Evolutionary conservation across 1,284 basidiomycete genomes (phyloP).

Genomic region (Hemileia vastatrix): DNA sequence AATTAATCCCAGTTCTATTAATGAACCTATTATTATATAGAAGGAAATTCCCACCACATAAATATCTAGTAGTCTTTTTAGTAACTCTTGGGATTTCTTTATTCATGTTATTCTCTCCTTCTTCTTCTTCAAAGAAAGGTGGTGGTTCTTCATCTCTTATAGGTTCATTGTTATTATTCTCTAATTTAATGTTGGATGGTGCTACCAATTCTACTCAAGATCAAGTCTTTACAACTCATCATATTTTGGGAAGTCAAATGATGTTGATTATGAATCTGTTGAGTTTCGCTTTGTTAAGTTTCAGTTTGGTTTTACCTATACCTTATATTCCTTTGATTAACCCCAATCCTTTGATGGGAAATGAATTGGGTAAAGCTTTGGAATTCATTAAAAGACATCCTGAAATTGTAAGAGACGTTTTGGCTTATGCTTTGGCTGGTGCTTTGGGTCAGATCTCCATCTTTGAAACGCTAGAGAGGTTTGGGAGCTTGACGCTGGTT

Average conservation of each 20-base stretch:
- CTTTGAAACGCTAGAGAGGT: conserved; percentile 84
- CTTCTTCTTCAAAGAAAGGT: too few species aligned
- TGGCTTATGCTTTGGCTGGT: conserved; percentile 78
- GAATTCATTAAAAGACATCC: conserved; percentile 71
- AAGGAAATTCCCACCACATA: too few species aligned
- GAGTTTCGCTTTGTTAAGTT: conserved; percentile 54
- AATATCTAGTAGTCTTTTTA: conserved; percentile 93
- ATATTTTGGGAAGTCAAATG: conserved; percentile 99
- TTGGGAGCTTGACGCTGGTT: conserved; percentile 35
- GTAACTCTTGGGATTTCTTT: conserved; percentile 86
- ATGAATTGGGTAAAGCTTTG: conserved; percentile 61
- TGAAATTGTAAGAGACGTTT: conserved; percentile 60
- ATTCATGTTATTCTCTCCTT: conserved; percentile 86
- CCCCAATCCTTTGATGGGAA: conserved; percentile 49
- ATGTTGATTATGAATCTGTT: conserved; percentile 95
- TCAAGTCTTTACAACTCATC: conserved; percentile 78
- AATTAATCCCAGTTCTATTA: conserved; percentile 93
- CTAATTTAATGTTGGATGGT: conserved; percentile 87
- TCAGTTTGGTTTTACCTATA: conserved; percentile 32
- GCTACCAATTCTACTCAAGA: conserved; percentile 93
- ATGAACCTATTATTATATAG: too few species aligned
- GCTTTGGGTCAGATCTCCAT: conserved; percentile 94
- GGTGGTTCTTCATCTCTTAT: conserved; percentile 49
- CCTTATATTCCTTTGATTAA: conserved; percentile 35
- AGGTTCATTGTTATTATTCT: conserved; percentile 61